Conservation (phyloP, 1,139 yeast species). For the Pichia sp. region DNA sequence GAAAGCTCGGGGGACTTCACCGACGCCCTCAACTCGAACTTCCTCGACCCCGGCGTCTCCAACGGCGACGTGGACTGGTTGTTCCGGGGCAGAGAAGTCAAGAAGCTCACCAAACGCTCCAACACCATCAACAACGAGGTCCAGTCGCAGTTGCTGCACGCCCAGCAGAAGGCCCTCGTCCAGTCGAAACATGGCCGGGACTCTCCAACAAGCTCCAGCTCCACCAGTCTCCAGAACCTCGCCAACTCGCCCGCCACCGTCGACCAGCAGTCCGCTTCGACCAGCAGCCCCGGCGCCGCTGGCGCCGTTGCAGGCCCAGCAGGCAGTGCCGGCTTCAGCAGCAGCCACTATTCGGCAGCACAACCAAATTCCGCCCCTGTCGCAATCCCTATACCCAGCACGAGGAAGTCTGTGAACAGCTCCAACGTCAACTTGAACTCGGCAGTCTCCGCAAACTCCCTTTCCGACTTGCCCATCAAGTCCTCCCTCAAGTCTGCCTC, state of each 20-base stretch:
- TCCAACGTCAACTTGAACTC: not conserved
- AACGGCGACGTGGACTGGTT: conserved; percentile 77
- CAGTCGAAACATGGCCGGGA: conserved; percentile 12
- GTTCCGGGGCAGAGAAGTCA: conserved; percentile 57
- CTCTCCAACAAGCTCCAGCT: conserved; percentile 11
- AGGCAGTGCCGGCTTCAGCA: not conserved
- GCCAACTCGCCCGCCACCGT: not conserved
- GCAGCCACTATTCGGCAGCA: not conserved
- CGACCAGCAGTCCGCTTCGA: not conserved
- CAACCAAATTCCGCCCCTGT: not conserved
- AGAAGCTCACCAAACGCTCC: conserved; percentile 47
- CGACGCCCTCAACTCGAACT: conserved; percentile 8
- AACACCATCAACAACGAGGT: conserved; percentile 30
- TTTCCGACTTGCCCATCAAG: not conserved
- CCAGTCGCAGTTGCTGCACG: conserved; percentile 28
- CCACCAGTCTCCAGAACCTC: not conserved
- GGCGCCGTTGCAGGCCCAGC: too few relatives aligned
- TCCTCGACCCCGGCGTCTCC: conserved; percentile 47
- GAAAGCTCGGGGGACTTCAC: not conserved
- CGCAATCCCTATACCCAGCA: not conserved
- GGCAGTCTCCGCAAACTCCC: not conserved
- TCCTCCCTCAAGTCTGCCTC: conserved; percentile 1
- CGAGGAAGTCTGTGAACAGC: not conserved
- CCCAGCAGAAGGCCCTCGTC: conserved; percentile 25
- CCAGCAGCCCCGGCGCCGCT: not conserved